These are phyloP conservation scores for Gossypium thurberi DNA, from an alignment of 345 rosid species.

Conservation along the genomic window DNA sequence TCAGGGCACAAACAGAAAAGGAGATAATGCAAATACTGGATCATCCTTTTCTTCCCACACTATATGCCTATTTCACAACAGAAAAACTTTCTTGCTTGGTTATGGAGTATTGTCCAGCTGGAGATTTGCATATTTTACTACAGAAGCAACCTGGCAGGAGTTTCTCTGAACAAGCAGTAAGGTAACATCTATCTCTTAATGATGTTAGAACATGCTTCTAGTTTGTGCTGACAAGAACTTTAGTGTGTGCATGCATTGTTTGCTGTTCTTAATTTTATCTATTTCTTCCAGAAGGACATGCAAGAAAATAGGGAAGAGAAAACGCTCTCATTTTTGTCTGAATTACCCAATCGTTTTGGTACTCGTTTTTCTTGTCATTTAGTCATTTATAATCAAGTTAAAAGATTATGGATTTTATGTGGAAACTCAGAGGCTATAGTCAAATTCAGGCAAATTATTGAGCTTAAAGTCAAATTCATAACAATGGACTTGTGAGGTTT, in stretches of 20 bases:
- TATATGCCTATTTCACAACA: conserved; percentile 54
- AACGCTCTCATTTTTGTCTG: not conserved
- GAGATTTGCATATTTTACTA: conserved; percentile 70
- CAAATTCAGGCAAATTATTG: not conserved
- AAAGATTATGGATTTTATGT: not conserved
- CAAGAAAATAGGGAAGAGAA: not conserved
- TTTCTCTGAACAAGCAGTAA: conserved; percentile 70
- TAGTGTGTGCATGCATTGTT: not conserved
- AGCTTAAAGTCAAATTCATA: not conserved
- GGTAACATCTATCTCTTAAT: conserved; percentile 25
- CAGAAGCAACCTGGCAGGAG: conserved; percentile 58
- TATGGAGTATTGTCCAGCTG: conserved; percentile 81
- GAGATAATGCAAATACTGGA: conserved; percentile 76
- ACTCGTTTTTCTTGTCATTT: not conserved
- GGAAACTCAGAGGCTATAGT: not conserved
- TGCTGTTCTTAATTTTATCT: not conserved
- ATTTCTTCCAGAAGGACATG: not conserved
- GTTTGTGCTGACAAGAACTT: not conserved
- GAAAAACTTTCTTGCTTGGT: conserved; percentile 67
- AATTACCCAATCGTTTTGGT: not conserved
- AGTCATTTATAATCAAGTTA: not conserved
- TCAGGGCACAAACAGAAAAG: conserved; percentile 69
- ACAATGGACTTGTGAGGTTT: not conserved
- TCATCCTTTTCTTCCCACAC: conserved; percentile 80
- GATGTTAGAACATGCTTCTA: conserved; percentile 5